phyloP scores from a whole-genome alignment of 2,329 filamentous ascomycete genomes.

The Curvularia sp. region DNA sequence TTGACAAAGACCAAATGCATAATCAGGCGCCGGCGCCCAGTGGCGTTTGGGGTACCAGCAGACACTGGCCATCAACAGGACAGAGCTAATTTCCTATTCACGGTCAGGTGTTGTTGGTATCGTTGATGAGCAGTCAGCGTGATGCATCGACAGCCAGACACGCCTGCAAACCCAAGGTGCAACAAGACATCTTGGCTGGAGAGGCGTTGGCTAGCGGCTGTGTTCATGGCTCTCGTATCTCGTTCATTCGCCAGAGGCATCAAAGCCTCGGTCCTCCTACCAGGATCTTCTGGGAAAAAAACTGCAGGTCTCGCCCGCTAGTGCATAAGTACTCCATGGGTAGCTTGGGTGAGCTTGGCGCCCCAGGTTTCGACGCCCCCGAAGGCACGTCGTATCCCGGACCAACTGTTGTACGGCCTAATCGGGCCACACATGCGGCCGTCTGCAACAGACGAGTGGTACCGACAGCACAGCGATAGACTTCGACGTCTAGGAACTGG shows the following conservation, averaged over 20 bases:
- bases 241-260: slow-evolving; percentile 35
- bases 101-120: slow-evolving; percentile 28
- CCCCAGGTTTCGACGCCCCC: slow-evolving; percentile 41
- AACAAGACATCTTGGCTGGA: slow-evolving; percentile 21
- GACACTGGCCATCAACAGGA: slow-evolving; percentile 17
- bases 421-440: slow-evolving; percentile 28
- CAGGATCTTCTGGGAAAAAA: slow-evolving; percentile 31
- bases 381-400: slow-evolving; percentile 35
- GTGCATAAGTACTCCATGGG: slow-evolving; percentile 19
- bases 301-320: slow-evolving; percentile 33
- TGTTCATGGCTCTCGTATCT: slow-evolving; percentile 24
- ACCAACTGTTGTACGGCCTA: slow-evolving; percentile 41
- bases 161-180: slow-evolving; percentile 7
- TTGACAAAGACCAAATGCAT: slow-evolving; percentile 17
- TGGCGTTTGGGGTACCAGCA: slow-evolving; percentile 23
- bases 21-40: slow-evolving; percentile 16
- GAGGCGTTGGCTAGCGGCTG: slow-evolving; percentile 28
- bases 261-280: slow-evolving; percentile 27
- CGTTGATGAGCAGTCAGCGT: slow-evolving; percentile 26
- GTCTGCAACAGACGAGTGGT: slow-evolving; percentile 18
- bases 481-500: slow-evolving; percentile 5
- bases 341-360: slow-evolving; percentile 42
- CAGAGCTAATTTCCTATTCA: slow-evolving; percentile 20
- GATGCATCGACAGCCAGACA: slow-evolving; percentile 29
- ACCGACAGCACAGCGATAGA: slow-evolving; percentile 7